These are phyloP conservation scores for Cyberlindnera veronae DNA, from an alignment of 805 yeast species.

Conservation along the genomic window DNA sequence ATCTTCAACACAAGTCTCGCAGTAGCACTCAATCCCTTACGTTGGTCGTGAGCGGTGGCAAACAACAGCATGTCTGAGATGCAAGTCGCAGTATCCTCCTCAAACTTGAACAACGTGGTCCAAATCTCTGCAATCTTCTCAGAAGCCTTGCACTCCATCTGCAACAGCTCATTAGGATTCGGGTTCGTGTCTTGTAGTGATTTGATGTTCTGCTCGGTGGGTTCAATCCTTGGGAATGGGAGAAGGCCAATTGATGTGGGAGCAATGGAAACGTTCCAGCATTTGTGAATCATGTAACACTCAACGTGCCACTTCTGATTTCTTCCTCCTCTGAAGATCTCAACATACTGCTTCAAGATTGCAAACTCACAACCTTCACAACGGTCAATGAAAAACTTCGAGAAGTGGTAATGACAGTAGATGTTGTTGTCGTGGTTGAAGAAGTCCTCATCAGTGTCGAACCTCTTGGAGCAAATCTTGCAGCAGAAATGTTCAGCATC, in stretches of 20 bases:
- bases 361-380: constrained; percentile 94
- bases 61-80: constrained; percentile 88
- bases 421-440: constrained; percentile 81
- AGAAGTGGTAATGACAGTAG: constrained; percentile 89
- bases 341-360: constrained; percentile 91
- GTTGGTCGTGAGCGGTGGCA: constrained; percentile 71
- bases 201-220: constrained; percentile 24
- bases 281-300: constrained; percentile 95
- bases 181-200: constrained; percentile 31
- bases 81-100: constrained; percentile 84
- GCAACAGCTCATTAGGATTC: constrained; percentile 45
- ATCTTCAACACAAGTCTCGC: constrained; percentile 69
- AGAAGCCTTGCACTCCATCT: constrained; percentile 65
- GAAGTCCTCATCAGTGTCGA: constrained; percentile 88
- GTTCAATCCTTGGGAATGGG: constrained; percentile 27
- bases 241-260: constrained; percentile 53
- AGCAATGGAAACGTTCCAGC: constrained; percentile 86
- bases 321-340: constrained; percentile 83
- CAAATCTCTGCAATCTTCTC: constrained; percentile 62
- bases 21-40: constrained; percentile 64
- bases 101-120: constrained; percentile 83
- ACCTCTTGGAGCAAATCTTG: constrained; percentile 76
- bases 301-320: constrained; percentile 99
- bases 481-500: constrained; percentile 96
- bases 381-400: constrained; percentile 77